phyloP scores from a whole-genome alignment of 148 eudicot species.

The Camellia sinensis region DNA sequence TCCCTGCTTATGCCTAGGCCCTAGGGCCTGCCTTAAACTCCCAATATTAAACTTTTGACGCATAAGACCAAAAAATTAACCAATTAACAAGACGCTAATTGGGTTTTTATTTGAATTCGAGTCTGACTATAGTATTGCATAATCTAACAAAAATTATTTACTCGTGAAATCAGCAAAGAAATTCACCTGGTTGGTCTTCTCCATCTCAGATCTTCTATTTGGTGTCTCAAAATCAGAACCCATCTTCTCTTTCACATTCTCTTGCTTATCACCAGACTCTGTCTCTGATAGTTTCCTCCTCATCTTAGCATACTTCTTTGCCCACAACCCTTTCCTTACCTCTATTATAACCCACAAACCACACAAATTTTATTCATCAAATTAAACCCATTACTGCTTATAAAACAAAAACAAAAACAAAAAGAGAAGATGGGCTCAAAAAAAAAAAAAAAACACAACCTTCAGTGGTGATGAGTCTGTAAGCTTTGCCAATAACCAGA shows the following conservation, averaged over 20 bases:
- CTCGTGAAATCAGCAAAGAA: not conserved
- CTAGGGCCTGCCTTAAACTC: too few species aligned
- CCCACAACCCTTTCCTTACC: conserved; percentile 89
- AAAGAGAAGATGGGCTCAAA: too few species aligned
- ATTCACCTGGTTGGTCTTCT: conserved; percentile 54
- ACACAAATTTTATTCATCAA: not conserved
- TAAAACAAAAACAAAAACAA: not conserved
- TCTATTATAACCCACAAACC: conserved; percentile 35
- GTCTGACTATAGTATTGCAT: too few species aligned
- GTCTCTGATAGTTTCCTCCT: conserved; percentile 41
- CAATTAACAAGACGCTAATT: too few species aligned
- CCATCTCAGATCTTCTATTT: conserved; percentile 43
- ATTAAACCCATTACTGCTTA: not conserved
- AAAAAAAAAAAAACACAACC: conserved; percentile 34
- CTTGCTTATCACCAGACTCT: conserved; percentile 44
- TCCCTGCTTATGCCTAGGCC: too few species aligned
- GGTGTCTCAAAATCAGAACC: conserved; percentile 41
- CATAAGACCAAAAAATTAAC: too few species aligned
- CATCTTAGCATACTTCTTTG: conserved; percentile 79
- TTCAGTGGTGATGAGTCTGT: conserved; percentile 80
- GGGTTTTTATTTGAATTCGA: too few species aligned
- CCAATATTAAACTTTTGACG: too few species aligned
- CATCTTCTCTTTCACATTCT: conserved; percentile 17
- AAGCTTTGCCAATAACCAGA: conserved; percentile 79
- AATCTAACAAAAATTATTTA: too few species aligned